Base-by-base conservation (phyloP, 2,329 filamentous ascomycete species). In the Colletotrichum magnum region DNA sequence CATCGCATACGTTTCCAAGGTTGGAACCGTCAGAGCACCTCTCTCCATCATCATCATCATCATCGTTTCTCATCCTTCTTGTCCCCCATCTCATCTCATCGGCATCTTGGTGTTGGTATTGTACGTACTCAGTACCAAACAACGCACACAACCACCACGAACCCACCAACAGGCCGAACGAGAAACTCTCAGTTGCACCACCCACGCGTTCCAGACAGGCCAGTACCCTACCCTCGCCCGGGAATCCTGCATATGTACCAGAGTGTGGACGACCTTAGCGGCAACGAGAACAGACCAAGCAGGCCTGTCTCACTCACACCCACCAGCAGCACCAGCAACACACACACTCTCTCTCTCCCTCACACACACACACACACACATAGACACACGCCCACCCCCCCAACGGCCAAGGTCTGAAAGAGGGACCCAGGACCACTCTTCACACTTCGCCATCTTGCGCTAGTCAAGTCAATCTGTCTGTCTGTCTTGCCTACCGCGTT, bases 381-480 rank as follows among this genome's bases (percentile, higher is more conserved):
- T 18, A 56, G 45, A 28, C 50, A 48, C 61, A 21, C 61, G 28
- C 39, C n/a, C 24, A 48, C 24, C 50, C 53, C n/a, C 56, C 21
- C 41, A 60, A 66, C 62, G 50, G 50, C 61, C 54, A 59, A 58
- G 58, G 47, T 36, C 60, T 68, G 59, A 32, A 56, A 64, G 60
- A 50, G 26, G 48, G 54, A 48, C 56, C 32, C 21, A 52, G 48
- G 61, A 60, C 66, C 61, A 69, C 66, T 69, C 64, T 67, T 65
- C 61, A 59, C 66, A 26, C 61, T 47, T 60, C 32, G 28, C 62
- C 56, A 45, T 60, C 62, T 59, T 65, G 62, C 62, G 66, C 66
- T 69, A 69, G 61, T 69, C 66, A 66, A 69, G 66, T 65, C 66
- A 65, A 66, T 56, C 62, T 62, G 59, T 36, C 59, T 53, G 50